Percentiles rank a stretch among this genome's conserved stretches.
These are phyloP conservation scores for Orbilia quercus DNA, from an alignment of 2,329 filamentous ascomycete genomes.

Conservation along the genomic window DNA sequence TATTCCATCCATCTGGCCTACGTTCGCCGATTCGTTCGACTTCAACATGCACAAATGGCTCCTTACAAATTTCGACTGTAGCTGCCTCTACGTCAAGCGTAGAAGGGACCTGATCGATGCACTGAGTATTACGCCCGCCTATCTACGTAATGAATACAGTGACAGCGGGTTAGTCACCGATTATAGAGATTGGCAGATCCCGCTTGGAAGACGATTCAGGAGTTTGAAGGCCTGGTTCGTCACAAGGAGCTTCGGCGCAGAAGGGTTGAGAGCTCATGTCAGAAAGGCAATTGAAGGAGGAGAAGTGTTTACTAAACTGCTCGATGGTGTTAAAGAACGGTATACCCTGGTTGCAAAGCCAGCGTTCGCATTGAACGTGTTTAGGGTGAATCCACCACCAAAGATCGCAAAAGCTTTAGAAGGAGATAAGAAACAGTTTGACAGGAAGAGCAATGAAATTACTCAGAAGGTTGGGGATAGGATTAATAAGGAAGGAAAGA, in stretches of 20 bases:
- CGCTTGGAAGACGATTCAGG: conserved; percentile 87
- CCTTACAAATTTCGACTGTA: conserved; percentile 89
- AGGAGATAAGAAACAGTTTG: conserved; percentile 58
- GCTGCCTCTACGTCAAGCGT: conserved; percentile 81
- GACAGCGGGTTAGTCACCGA: conserved; percentile 88
- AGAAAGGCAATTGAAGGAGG: conserved; percentile 75
- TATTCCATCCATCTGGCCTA: conserved; percentile 71
- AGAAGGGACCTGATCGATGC: conserved; percentile 81
- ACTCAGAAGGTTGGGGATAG: conserved; percentile 81
- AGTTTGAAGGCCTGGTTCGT: conserved; percentile 97
- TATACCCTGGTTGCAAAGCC: conserved; percentile 81
- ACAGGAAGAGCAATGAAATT: conserved; percentile 72
- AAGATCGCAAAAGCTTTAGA: conserved; percentile 37
- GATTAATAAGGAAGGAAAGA: conserved; percentile 78
- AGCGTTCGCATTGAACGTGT: conserved; percentile 80
- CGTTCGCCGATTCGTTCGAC: conserved; percentile 84
- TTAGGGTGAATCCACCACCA: conserved; percentile 70
- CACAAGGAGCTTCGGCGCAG: conserved; percentile 80
- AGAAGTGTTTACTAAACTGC: conserved; percentile 74
- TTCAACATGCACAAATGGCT: conserved; percentile 99
- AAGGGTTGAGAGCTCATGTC: conserved; percentile 79
- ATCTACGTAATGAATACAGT: conserved; percentile 83
- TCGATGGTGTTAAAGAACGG: conserved; percentile 73
- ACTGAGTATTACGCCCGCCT: conserved; percentile 80
- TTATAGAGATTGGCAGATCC: conserved; percentile 97